Percentiles rank a stretch among this genome's conserved stretches.
phyloP scores from a whole-genome alignment of 306 rosid genomes.

The Ormosia semicastrata region DNA sequence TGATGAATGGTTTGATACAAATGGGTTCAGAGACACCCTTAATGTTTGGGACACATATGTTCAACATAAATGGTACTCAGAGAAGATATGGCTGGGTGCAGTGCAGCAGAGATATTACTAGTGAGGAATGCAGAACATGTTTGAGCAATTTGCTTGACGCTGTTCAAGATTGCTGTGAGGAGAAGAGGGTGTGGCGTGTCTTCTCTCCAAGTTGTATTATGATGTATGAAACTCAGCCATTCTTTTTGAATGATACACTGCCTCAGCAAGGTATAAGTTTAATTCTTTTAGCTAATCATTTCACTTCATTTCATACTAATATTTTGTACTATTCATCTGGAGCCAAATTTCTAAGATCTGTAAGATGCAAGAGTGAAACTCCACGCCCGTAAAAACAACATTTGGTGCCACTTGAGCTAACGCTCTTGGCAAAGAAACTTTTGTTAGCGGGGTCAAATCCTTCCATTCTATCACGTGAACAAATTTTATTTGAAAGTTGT shows the following conservation, averaged over 20 bases:
- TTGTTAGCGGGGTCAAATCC: too few relatives aligned
- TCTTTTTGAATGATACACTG: constrained; percentile 19
- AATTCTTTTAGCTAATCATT: not conserved
- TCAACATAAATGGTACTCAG: constrained; percentile 49
- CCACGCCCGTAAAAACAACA: not conserved
- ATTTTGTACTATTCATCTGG: not conserved
- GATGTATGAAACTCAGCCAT: constrained; percentile 53
- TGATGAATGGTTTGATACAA: constrained; percentile 47
- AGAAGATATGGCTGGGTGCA: constrained; percentile 52
- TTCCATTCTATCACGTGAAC: too few relatives aligned
- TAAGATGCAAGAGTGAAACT: not conserved
- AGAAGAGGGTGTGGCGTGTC: constrained; percentile 44
- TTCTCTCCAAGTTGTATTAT: constrained; percentile 47
- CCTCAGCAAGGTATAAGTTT: constrained; percentile 32
- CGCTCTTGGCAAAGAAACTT: not conserved
- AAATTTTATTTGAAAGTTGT: too few relatives aligned
- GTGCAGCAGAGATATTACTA: constrained; percentile 43
- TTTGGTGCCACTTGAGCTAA: not conserved
- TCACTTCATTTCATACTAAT: not conserved
- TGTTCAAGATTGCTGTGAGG: constrained; percentile 37
- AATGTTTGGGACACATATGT: constrained; percentile 51
- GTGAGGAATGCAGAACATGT: constrained; percentile 45
- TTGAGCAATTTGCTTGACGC: constrained; percentile 42
- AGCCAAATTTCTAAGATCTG: not conserved
- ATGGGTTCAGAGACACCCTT: not conserved